Conservation (phyloP, 768 basidiomycete genomes). For the Lenzites betulinus region DNA sequence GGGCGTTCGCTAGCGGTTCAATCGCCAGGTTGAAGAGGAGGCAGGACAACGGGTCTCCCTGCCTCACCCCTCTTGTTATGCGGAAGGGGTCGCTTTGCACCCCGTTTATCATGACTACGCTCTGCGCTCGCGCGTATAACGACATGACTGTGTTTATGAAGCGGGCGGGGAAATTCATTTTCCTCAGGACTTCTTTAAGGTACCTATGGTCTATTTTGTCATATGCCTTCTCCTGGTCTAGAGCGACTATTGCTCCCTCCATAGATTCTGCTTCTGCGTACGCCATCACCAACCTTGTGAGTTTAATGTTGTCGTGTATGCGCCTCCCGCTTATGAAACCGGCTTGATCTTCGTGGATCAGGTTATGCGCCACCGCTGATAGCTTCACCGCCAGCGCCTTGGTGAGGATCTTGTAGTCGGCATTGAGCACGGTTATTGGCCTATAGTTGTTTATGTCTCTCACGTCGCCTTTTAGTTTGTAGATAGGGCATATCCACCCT, state of each 20-base stretch:
- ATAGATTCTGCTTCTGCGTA: slow-evolving; percentile 11
- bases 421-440: too few relatives aligned
- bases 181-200: slow-evolving; percentile 6
- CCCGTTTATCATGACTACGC: slow-evolving; percentile 37
- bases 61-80: slow-evolving; percentile 36
- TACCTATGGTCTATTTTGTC: slow-evolving; percentile 20
- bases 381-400: slow-evolving; percentile 28
- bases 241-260: too few relatives aligned
- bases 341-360: slow-evolving; percentile 40
- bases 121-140: slow-evolving; percentile 34
- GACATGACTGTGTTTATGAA: slow-evolving; percentile 30
- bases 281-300: slow-evolving; percentile 22
- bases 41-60: slow-evolving; percentile 39
- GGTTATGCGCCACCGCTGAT: neutral
- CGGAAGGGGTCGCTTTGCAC: slow-evolving; percentile 27
- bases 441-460: too few relatives aligned
- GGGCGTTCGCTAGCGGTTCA: slow-evolving; percentile 18
- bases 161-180: neutral
- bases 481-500: slow-evolving; percentile 37
- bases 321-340: slow-evolving; percentile 39
- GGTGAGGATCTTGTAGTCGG: too few relatives aligned
- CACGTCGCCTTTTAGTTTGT: too few relatives aligned
- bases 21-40: slow-evolving; percentile 28
- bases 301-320: slow-evolving; percentile 36
- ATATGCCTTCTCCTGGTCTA: too few relatives aligned